Evolutionary conservation across 2,329 filamentous ascomycete genomes (phyloP).

Genomic region (Aspergillus pseudotamarii): DNA sequence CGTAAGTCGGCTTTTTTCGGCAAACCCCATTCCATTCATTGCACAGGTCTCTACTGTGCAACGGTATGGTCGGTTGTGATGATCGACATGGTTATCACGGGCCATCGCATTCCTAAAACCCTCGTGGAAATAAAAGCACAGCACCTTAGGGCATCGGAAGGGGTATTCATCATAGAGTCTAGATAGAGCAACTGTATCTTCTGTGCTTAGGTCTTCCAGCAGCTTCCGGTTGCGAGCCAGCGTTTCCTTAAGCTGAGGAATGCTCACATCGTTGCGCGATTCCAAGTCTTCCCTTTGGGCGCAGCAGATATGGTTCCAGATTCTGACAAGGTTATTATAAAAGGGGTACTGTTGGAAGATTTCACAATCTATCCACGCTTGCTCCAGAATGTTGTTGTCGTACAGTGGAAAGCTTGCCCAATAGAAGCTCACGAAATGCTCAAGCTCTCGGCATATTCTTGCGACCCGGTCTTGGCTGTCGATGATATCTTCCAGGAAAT

Average conservation of each 20-base stretch:
- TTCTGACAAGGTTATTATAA: constrained; percentile 4
- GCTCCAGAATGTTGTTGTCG: background rate
- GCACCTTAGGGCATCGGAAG: constrained; percentile 5
- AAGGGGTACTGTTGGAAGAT: constrained; percentile 6
- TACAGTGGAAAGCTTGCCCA: background rate
- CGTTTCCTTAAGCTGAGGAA: background rate
- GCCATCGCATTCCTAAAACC: background rate
- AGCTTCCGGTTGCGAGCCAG: constrained; percentile 1
- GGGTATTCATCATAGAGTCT: background rate
- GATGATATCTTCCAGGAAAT: background rate
- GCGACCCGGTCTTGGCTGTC: background rate
- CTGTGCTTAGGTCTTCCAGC: background rate
- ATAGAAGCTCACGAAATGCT: constrained; percentile 6
- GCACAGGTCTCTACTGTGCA: constrained; percentile 3
- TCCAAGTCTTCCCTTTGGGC: background rate
- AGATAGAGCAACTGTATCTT: background rate
- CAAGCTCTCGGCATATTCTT: background rate
- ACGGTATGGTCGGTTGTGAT: constrained; percentile 2
- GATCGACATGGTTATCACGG: background rate
- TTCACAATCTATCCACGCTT: background rate
- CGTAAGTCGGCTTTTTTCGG: background rate
- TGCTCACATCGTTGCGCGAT: background rate
- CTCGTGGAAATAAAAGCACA: constrained; percentile 9
- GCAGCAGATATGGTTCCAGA: constrained; percentile 8
- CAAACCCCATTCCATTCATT: background rate